These are phyloP conservation scores for Trichophaea hybrida DNA, from an alignment of 2,329 filamentous ascomycete species.

Conservation along the genomic window DNA sequence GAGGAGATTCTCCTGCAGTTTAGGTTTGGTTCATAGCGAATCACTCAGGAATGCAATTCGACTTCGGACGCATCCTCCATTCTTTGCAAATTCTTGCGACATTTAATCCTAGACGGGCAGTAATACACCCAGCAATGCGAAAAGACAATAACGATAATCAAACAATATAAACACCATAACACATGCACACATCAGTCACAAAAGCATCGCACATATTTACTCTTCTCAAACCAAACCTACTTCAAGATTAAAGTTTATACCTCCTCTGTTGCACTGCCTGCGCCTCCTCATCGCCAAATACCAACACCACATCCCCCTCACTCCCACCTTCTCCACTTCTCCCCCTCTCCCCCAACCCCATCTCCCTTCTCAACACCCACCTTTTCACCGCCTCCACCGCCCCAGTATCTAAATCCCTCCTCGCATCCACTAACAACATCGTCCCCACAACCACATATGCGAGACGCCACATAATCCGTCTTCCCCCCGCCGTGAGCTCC, in stretches of 20 bases:
- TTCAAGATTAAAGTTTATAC: neutral
- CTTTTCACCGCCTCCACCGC: constrained; percentile 27
- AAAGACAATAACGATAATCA: neutral
- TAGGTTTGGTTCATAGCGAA: no score
- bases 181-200: neutral
- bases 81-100: neutral
- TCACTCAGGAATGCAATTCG: no score
- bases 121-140: neutral
- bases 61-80: no score
- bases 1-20: no score
- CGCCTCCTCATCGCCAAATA: neutral
- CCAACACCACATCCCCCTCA: neutral
- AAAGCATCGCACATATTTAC: neutral
- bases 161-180: neutral
- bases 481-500: constrained; percentile 28
- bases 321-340: neutral
- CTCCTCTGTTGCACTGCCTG: neutral
- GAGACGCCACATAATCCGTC: constrained; percentile 28
- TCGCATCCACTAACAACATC: constrained; percentile 29
- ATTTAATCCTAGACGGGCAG: neutral
- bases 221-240: neutral
- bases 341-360: neutral
- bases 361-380: constrained; percentile 23
- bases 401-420: constrained; percentile 29
- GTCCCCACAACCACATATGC: constrained; percentile 29